Base-by-base conservation (phyloP, 768 basidiomycete species). In the Jaapia argillacea region DNA sequence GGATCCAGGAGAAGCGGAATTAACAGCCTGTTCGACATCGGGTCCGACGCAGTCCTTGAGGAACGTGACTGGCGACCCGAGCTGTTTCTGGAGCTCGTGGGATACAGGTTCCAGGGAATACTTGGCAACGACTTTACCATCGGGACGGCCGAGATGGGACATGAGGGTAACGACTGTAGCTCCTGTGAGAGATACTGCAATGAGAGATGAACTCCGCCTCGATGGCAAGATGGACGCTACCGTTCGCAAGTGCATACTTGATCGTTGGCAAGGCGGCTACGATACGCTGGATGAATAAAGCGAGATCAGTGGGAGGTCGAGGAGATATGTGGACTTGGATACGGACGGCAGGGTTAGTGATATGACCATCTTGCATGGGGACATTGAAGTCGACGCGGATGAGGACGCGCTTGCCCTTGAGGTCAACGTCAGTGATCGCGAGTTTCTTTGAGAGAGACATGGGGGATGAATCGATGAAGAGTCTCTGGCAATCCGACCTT, bases 311-410 rank as follows among this genome's bases (percentile, higher is more conserved):
- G n/a, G n/a, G n/a, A n/a, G n/a, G n/a, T n/a, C n/a, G n/a, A n/a
- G n/a, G n/a, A 12, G 25, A 18, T 36, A 36, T 31, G 24, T 45
- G 21, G 36, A 41, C 47, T 54, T 40, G 31, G 45, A 39, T 36
- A 71, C 91, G 50, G 60, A 96, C 94, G 44, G 92, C 92, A 51
- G 90, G 84, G 69, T 97, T 99, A 36, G 94, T 94, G 72, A 98
- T 92, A 59, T 81, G 81, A 40, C 83, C 85, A 58, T 89, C 84
- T 55, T 83, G 76, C 67, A 89, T 82, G 49, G 91, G 91, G 47
- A 94, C 91, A 60, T 94, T 94, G 71, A 94, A 94, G 70, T 94
- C 91, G 52, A 93, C 92, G 53, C 90, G 85, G 58, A 94, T 87
- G 58, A 94, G 83, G 53, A 92, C 87, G 51, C 87, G 85, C 64